These are phyloP conservation scores for Talaromyces trachyspermus DNA, from an alignment of 495 filamentous ascomycete genomes.

Conservation along the genomic window DNA sequence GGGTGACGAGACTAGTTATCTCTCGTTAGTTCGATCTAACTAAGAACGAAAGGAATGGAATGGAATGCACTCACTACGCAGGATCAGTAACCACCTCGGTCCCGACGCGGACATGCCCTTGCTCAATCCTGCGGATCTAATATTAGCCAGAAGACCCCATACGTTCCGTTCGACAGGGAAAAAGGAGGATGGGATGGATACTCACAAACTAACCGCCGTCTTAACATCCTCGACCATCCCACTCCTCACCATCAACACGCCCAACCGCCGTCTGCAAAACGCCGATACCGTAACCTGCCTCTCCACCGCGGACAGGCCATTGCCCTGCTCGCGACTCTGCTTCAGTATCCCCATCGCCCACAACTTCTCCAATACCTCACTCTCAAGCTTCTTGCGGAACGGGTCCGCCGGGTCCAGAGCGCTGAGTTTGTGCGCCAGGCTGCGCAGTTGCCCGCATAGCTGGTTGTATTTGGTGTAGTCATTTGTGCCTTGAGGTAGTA, in stretches of 20 bases:
- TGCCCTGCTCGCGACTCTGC: constrained; percentile 48
- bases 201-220: constrained; percentile 39
- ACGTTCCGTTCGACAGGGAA: neutral
- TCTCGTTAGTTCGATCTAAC: neutral
- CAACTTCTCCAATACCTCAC: constrained; percentile 79
- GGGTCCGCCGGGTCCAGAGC: constrained; percentile 71
- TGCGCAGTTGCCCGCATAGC: constrained; percentile 74
- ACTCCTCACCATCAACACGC: constrained; percentile 79
- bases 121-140: constrained; percentile 58
- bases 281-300: constrained; percentile 76
- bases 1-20: constrained; percentile 36
- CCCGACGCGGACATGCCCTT: constrained; percentile 91
- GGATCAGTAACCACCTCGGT: constrained; percentile 87
- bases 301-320: constrained; percentile 71
- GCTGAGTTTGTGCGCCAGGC: constrained; percentile 80
- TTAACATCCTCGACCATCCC: constrained; percentile 86
- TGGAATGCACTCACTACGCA: constrained; percentile 32
- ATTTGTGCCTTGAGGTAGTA: constrained; percentile 82
- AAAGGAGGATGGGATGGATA: constrained; percentile 6
- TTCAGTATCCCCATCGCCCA: constrained; percentile 83
- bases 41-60: constrained; percentile 49
- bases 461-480: constrained; percentile 88
- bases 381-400: constrained; percentile 70
- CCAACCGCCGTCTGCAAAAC: constrained; percentile 71
- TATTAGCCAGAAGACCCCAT: neutral